Evolutionary conservation across 768 basidiomycete species (phyloP).

Genomic region (Kwoniella newhampshirensis): DNA sequence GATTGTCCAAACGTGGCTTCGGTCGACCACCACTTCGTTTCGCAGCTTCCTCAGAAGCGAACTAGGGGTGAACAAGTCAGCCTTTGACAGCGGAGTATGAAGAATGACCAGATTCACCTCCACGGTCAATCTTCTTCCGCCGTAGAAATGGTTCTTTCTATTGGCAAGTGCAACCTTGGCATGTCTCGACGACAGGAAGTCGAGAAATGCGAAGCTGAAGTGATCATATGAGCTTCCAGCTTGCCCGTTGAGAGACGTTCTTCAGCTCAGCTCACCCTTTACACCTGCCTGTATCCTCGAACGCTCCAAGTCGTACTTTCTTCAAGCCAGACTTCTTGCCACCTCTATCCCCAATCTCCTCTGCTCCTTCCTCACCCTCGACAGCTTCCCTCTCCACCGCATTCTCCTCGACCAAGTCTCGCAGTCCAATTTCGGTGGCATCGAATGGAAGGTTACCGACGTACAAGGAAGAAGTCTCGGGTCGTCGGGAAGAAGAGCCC

Average conservation of each 20-base stretch:
- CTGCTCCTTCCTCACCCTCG: slow-evolving; percentile 52
- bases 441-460: slow-evolving; percentile 91
- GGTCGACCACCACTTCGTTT: slow-evolving; percentile 41
- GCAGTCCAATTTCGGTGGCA: slow-evolving; percentile 73
- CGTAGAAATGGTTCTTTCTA: slow-evolving; percentile 75
- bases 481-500: slow-evolving; percentile 73
- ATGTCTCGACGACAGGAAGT: slow-evolving; percentile 74
- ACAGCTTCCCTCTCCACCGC: slow-evolving; percentile 42
- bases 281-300: slow-evolving; percentile 90
- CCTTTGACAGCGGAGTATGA: too few relatives aligned
- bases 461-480: slow-evolving; percentile 69
- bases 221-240: slow-evolving; percentile 1
- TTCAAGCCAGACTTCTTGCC: slow-evolving; percentile 56
- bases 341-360: slow-evolving; percentile 55
- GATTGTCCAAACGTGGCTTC: slow-evolving; percentile 11
- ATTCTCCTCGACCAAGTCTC: slow-evolving; percentile 71
- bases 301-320: slow-evolving; percentile 89
- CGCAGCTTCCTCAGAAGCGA: slow-evolving; percentile 52
- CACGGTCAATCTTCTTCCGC: slow-evolving; percentile 79
- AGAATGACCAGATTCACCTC: slow-evolving; percentile 39
- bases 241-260: background rate
- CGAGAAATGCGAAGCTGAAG: slow-evolving; percentile 85
- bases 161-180: slow-evolving; percentile 82
- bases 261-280: slow-evolving; percentile 70
- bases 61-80: slow-evolving; percentile 30